Evolutionary conservation across 139 green algal species (phyloP).

Genomic region (Nannochloris sp.): DNA sequence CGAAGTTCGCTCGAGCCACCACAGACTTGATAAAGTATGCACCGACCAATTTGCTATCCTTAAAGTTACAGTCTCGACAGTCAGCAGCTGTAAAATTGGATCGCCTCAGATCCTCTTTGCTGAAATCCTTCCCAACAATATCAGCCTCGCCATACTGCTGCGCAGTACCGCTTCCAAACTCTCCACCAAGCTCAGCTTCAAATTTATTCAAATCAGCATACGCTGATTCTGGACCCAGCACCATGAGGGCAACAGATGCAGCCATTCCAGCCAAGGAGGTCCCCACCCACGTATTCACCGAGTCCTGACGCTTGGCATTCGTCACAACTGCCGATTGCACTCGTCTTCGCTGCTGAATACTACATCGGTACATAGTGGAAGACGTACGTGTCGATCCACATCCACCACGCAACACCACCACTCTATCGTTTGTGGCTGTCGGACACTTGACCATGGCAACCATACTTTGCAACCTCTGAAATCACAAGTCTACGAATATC

Average conservation of each 20-base stretch:
- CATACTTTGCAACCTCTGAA: no score
- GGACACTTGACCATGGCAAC: no score
- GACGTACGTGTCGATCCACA: no score
- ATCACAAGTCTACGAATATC: no score
- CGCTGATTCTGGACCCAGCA: not conserved
- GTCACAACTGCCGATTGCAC: no score
- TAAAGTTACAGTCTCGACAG: slow-evolving; percentile 51
- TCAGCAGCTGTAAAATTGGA: slow-evolving; percentile 83
- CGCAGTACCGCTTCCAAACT: slow-evolving; percentile 65
- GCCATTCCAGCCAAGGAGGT: not conserved
- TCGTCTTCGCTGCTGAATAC: no score
- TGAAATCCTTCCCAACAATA: slow-evolving; percentile 51
- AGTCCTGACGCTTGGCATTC: no score
- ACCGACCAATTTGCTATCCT: slow-evolving; percentile 42
- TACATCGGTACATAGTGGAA: no score
- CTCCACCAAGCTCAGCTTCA: slow-evolving; percentile 36
- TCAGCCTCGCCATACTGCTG: slow-evolving; percentile 68
- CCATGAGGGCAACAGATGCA: not conserved
- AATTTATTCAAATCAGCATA: slow-evolving; percentile 27
- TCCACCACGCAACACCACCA: no score
- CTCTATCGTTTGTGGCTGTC: no score
- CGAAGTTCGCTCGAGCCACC: slow-evolving; percentile 29
- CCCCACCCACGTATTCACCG: not conserved
- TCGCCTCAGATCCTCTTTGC: slow-evolving; percentile 56
- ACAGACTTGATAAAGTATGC: slow-evolving; percentile 71